These are phyloP conservation scores for Astrephomene gubernaculifera DNA, from an alignment of 139 green algal genomes.

Conservation along the genomic window DNA sequence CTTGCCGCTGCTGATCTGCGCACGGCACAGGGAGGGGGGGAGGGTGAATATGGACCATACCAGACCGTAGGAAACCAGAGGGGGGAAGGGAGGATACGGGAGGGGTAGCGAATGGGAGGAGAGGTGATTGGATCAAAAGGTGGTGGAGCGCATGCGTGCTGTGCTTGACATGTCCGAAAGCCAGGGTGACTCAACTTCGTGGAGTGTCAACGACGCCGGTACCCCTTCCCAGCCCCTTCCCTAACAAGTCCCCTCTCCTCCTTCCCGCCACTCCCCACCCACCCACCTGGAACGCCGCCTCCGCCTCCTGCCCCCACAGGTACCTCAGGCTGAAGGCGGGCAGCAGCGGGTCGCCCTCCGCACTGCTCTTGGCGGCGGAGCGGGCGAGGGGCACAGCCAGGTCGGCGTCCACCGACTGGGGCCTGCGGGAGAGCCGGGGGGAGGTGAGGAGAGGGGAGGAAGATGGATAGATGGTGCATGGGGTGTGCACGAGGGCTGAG, in stretches of 20 bases:
- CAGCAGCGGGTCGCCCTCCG: conserved; percentile 38
- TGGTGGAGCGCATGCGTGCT: too few relatives aligned
- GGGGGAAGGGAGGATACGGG: too few relatives aligned
- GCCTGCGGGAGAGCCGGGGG: conserved; percentile 4
- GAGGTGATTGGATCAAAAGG: too few relatives aligned
- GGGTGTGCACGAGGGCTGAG: not conserved
- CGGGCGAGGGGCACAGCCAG: conserved; percentile 5
- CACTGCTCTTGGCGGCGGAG: conserved; percentile 36
- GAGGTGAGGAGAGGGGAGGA: not conserved
- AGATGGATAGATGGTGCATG: not conserved
- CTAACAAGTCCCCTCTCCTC: not conserved
- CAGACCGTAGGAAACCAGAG: too few relatives aligned
- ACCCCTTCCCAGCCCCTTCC: not conserved
- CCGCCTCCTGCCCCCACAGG: conserved; percentile 8
- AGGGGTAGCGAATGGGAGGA: too few relatives aligned
- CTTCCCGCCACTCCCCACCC: not conserved
- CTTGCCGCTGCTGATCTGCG: conserved; percentile 6
- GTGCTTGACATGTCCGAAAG: too few relatives aligned
- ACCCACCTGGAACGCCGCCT: conserved; percentile 29
- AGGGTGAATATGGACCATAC: not conserved
- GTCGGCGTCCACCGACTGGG: conserved; percentile 14
- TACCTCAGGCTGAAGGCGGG: conserved; percentile 23
- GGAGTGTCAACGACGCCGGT: too few relatives aligned
- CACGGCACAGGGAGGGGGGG: not conserved
- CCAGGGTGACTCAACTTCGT: too few relatives aligned